These are phyloP conservation scores for Lizonia empirigonia DNA, from an alignment of 2,329 filamentous ascomycete species.

Conservation along the genomic window DNA sequence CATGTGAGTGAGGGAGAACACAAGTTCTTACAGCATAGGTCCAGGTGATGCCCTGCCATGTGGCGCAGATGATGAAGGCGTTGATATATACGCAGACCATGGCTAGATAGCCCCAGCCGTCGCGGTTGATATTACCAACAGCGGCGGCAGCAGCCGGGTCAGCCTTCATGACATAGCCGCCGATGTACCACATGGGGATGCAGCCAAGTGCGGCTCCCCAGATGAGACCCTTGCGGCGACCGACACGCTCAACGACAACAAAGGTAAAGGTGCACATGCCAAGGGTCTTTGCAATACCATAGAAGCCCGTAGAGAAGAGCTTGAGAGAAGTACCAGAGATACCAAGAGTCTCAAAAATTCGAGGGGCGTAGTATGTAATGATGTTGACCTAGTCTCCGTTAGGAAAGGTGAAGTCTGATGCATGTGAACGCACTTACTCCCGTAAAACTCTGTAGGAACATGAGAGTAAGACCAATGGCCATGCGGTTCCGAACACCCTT, in stretches of 20 bases:
- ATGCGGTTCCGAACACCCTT: slow-evolving; percentile 49
- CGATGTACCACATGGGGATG: slow-evolving; percentile 58
- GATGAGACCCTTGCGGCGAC: slow-evolving; percentile 52
- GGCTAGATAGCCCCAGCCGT: slow-evolving; percentile 58
- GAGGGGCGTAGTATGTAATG: slow-evolving; percentile 46
- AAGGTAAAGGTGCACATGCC: slow-evolving; percentile 51
- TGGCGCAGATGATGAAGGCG: slow-evolving; percentile 58
- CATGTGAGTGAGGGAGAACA: too few relatives aligned
- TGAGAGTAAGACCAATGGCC: slow-evolving; percentile 47
- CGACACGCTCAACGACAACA: slow-evolving; percentile 49
- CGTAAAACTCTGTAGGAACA: slow-evolving; percentile 48
- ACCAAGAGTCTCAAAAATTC: slow-evolving; percentile 52
- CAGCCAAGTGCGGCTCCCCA: slow-evolving; percentile 57
- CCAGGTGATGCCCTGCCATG: slow-evolving; percentile 52
- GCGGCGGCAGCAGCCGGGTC: slow-evolving; percentile 55
- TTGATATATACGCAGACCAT: slow-evolving; percentile 63
- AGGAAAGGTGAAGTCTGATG: background rate
- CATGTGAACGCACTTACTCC: slow-evolving; percentile 26
- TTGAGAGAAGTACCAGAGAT: slow-evolving; percentile 51
- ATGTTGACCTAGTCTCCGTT: slow-evolving; percentile 35
- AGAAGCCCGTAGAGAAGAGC: slow-evolving; percentile 59
- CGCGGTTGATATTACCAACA: slow-evolving; percentile 50
- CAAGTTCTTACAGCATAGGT: too few relatives aligned
- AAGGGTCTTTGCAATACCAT: slow-evolving; percentile 51
- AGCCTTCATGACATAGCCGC: slow-evolving; percentile 60